phyloP scores from a whole-genome alignment of 768 basidiomycete species.

The Grammothele lineata region DNA sequence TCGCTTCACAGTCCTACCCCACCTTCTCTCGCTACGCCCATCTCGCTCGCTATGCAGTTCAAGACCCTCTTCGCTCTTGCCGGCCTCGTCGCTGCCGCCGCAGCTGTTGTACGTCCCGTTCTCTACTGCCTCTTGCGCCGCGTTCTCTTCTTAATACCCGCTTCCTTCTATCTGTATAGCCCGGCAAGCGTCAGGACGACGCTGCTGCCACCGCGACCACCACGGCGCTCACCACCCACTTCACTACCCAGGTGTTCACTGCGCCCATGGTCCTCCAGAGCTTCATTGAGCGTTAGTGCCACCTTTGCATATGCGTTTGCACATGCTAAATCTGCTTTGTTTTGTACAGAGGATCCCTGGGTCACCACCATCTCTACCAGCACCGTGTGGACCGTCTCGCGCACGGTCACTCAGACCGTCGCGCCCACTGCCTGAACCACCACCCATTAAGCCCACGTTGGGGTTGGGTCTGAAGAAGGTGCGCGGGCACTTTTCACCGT shows the following conservation, averaged over 20 bases:
- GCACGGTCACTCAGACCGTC: slow-evolving; percentile 4
- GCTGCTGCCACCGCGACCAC: background rate
- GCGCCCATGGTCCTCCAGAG: slow-evolving; percentile 9
- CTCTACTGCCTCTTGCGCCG: background rate
- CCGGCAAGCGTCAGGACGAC: background rate
- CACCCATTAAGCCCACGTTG: too few species aligned
- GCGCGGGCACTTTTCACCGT: too few species aligned
- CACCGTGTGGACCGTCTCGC: slow-evolving; percentile 12
- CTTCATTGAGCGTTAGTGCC: slow-evolving; percentile 3
- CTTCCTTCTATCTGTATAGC: background rate
- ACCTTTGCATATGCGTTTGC: too few species aligned
- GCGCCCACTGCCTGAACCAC: too few species aligned
- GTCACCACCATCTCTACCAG: slow-evolving; percentile 13
- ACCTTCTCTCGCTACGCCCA: background rate
- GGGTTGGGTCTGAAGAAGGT: too few species aligned
- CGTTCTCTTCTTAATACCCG: background rate
- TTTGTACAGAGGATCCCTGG: slow-evolving; percentile 8
- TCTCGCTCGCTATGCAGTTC: slow-evolving; percentile 8
- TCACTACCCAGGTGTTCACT: slow-evolving; percentile 11
- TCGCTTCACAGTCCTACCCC: background rate
- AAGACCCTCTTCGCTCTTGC: slow-evolving; percentile 11
- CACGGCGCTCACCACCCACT: slow-evolving; percentile 5
- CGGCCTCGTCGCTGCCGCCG: slow-evolving; percentile 5
- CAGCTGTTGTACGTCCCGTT: slow-evolving; percentile 1
- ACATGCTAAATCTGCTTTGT: too few species aligned